Evolutionary conservation across 2,329 filamentous ascomycete species (phyloP), one percentile per base, ranked within the genome.

Genomic region (Hypoxylon sp.): DNA sequence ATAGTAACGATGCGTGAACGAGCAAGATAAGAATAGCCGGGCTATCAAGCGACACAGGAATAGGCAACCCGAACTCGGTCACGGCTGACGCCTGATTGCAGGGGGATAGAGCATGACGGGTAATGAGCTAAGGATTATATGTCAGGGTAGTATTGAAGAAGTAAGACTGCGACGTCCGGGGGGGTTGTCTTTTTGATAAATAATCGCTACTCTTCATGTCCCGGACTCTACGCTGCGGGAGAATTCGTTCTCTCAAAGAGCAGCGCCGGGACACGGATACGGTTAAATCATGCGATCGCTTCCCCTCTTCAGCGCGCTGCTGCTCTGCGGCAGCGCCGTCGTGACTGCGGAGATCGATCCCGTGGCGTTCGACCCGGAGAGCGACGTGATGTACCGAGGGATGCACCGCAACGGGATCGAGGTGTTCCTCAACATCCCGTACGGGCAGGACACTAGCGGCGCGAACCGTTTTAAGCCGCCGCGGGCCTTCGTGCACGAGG

Each of bases 381-480:
- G 55, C n/a, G 62, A 61, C 26, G 67, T 81, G 42, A 78, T 71
- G 0, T 81, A 80, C 62, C 55, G 64, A n/a, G 80, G 80, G 8
- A 62, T 79, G 17, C 52, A 70, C 8, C 74, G 76, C 57, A 79
- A 78, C 56, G 76, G 72, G 18, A 71, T 81, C 31, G 79, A 83
- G 49, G 70, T 75, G 7, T 83, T 81, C 58, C 72, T 80, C 3
- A 75, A 74, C n/a, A 78, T 82, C 18, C 76, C 73, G 1, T 82
- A 79, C 43, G 80, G 76, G 3, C 64, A 79, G 47, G 78, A 81
- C 58, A 82, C 80, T 0, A 63, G 76, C 56, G 78, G 78, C 8
- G 61, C 64, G 21, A 75, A 78, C 45, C 73, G 80, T 43, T 82
- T 82, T 68, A 78, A 77, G 52, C 77, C 79, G 5, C 79, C 80